Base-by-base conservation (phyloP, 331 rosid species). In the Malus hybrid region DNA sequence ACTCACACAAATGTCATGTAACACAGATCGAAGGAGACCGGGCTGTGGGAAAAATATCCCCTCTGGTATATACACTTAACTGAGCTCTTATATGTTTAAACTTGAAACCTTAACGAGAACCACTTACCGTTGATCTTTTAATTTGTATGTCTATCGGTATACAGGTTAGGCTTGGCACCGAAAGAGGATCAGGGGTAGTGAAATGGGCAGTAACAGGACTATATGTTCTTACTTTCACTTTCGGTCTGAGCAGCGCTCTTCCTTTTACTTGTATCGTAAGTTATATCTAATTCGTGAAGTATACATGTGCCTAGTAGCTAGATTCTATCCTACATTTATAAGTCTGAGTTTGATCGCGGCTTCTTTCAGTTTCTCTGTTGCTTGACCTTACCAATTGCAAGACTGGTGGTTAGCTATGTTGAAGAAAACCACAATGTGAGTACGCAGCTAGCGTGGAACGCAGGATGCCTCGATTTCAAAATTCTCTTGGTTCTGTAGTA, bases 91-190 rank as follows among this genome's bases (percentile, higher is more conserved):
- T 61, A 62, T 39, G 46, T 39, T 39, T 9, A 9, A 39, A 2
- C 46, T 39, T 39, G 46, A 39, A 39, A 39, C 4, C 46, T 39
- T 39, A 39, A 9, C 1, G 46, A 39, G 46, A 44, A 66, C 18
- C 60, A 65, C 29, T 59, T 29, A 33, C 22, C 11, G 34, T 44
- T 59, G 57, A 55, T 65, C 46, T 57, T 31, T 69, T 79, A 13
- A 27, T 76, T 44, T 42, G 34, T 60, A 73, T 71, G 29, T 60
- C 24, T 68, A 24, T 67, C 63, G 60, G 20, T 19, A 27, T 46
- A 75, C 81, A 93, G 97, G 98, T 93, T 75, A 87, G 93, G 76
- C 89, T 93, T 86, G 97, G 98, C 67, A 84, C 90, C 6, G 65
- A 55, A 76, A 87, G 83, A 83, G 92, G 96, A 22, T 83, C 85